Percentiles rank a stretch among this genome's conserved stretches.
Evolutionary conservation across 192 early-diverging fungal genomes (phyloP).

Genomic region (Mortierella hygrophila): DNA sequence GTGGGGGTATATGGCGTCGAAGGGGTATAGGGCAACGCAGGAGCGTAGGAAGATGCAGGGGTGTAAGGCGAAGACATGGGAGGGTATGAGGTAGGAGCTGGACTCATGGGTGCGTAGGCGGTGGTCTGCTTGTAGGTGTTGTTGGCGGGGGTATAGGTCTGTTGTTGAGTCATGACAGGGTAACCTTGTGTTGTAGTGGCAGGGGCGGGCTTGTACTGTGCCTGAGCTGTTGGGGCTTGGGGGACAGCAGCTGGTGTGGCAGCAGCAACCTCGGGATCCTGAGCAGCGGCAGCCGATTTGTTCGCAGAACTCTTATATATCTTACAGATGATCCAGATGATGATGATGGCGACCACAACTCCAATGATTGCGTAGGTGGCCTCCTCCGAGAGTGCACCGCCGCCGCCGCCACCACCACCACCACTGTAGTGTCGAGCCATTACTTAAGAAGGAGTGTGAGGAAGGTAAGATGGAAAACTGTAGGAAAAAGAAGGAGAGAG

Average conservation of each 20-base stretch:
- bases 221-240: not conserved
- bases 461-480: not conserved
- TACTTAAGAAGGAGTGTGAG: not conserved
- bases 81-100: not conserved
- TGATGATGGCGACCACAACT: not conserved
- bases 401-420: not conserved
- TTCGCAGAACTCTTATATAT: not conserved
- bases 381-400: not conserved
- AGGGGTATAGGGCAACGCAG: not conserved
- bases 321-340: not conserved
- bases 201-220: not conserved
- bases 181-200: not conserved
- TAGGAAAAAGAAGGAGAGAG: not conserved
- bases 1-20: not conserved
- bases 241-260: not conserved
- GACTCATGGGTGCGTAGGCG: not conserved
- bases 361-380: not conserved
- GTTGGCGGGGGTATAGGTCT: not conserved
- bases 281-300: not conserved
- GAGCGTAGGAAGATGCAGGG: not conserved
- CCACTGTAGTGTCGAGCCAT: not conserved
- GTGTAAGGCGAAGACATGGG: not conserved
- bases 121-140: not conserved
- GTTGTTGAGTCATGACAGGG: not conserved
- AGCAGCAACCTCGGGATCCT: not conserved